A percentile compares a stretch with the other conserved stretches of the same genome.
Evolutionary conservation across 177 flowering plant genomes (phyloP).

Genomic region (Vitis hybrid): DNA sequence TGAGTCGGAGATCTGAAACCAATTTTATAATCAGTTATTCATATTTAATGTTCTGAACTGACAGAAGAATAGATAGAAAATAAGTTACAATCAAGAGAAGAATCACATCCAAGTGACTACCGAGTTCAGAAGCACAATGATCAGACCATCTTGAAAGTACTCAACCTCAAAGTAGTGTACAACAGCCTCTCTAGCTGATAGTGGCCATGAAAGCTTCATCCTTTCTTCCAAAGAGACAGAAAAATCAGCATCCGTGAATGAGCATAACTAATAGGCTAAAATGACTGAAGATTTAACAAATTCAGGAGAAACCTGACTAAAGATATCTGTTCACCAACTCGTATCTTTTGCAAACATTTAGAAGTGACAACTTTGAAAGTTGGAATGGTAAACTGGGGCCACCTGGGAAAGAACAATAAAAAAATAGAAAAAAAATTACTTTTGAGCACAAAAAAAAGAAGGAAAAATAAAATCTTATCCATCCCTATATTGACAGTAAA

Average conservation of each 20-base stretch:
- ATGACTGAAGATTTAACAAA: not conserved
- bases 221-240: constrained; percentile 72
- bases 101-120: constrained; percentile 31
- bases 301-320: constrained; percentile 64
- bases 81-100: not conserved
- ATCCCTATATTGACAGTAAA: no score
- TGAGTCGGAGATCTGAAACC: constrained; percentile 61
- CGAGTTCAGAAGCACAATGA: constrained; percentile 73
- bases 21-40: constrained; percentile 4
- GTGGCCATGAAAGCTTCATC: constrained; percentile 92
- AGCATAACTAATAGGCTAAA: not conserved
- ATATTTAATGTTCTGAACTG: not conserved
- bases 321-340: constrained; percentile 77
- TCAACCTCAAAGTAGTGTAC: constrained; percentile 74
- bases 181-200: constrained; percentile 80
- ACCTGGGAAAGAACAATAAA: constrained; percentile 45
- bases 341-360: constrained; percentile 61
- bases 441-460: not conserved
- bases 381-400: constrained; percentile 79
- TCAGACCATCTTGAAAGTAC: constrained; percentile 67
- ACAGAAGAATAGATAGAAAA: not conserved
- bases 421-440: not conserved
- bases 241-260: constrained; percentile 32
- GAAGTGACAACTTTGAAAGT: constrained; percentile 55
- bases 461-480: not conserved